Evolutionary conservation across 2,329 filamentous ascomycete species (phyloP), one percentile per base, ranked within the genome.

Genomic region (Orbilia javanica): DNA sequence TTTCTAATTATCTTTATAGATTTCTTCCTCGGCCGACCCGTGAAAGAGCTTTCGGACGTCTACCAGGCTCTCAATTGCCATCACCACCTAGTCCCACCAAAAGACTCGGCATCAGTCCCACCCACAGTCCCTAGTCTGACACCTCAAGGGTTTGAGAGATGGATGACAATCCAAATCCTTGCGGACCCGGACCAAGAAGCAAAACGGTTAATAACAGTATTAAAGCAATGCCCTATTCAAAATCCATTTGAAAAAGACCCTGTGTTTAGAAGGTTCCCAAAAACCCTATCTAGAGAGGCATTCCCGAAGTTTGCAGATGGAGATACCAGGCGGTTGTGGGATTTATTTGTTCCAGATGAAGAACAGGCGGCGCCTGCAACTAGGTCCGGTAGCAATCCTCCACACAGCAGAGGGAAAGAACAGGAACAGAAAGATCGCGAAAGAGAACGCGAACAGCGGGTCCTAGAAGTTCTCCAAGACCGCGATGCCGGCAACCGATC

Each of bases 141-240:
- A 10, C 81, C 80, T 1, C 77, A 70, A 52, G 81, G 81, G 1
- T 82, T 82, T 52, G 81, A 81, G 57, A 80, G 78, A 46, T 82
- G 81, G 81, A 82, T 82, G 81, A 80, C 81, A 20, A 81, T 81
- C 20, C 81, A 81, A 48, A 78, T 82, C n/a, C 79, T 81, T 50
- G 79, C 81, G 7, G 62, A 79, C 42, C 81, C 81, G 1, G 69
- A 67, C 31, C 80, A 80, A 13, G 81, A 82, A 46, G 67, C 80
- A 13, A 65, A 60, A 34, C 80, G 81, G 7, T 55, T 82, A 5
- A 80, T 80, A 29, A 81, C 79, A 8, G 53, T 81, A 4, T 55
- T 82, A 27, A 75, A 72, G 20, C 65, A 72, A 25, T 81, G 80
- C 60, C 78, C 79, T 1, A 75, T 82, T 29, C 72, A 80, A 4